Conservation (phyloP, 2,329 filamentous ascomycete genomes). For the Periconia sp. region DNA sequence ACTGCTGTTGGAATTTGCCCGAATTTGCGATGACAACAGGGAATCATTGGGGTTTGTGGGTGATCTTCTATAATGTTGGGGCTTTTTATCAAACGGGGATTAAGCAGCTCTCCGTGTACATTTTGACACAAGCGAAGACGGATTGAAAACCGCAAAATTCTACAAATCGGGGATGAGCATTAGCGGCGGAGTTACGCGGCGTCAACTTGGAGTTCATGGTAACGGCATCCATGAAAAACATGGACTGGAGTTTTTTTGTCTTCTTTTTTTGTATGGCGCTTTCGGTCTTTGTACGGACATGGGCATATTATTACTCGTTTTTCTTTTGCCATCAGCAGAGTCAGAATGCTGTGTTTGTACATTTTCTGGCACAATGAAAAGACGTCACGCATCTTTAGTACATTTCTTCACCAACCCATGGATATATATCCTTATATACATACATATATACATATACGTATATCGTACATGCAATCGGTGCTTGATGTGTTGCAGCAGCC, state of each 20-base stretch:
- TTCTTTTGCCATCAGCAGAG: background rate
- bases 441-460: no score
- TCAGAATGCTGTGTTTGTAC: background rate
- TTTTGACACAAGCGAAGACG: background rate
- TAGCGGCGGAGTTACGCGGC: slow-evolving; percentile 1
- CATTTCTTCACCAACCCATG: no score
- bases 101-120: background rate
- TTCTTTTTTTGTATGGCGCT: background rate
- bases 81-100: background rate
- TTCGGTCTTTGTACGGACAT: background rate
- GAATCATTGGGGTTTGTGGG: slow-evolving; percentile 44
- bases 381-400: no score
- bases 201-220: background rate
- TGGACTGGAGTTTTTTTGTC: background rate
- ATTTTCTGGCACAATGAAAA: background rate
- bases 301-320: background rate
- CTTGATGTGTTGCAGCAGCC: no score
- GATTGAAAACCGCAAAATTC: background rate
- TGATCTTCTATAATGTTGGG: slow-evolving; percentile 10
- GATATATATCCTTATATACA: no score
- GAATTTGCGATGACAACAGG: slow-evolving; percentile 46
- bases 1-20: slow-evolving; percentile 52
- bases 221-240: background rate
- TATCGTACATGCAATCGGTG: no score
- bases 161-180: background rate